phyloP scores from a whole-genome alignment of 1,284 basidiomycete genomes.

The Ceratobasidium sp. region DNA sequence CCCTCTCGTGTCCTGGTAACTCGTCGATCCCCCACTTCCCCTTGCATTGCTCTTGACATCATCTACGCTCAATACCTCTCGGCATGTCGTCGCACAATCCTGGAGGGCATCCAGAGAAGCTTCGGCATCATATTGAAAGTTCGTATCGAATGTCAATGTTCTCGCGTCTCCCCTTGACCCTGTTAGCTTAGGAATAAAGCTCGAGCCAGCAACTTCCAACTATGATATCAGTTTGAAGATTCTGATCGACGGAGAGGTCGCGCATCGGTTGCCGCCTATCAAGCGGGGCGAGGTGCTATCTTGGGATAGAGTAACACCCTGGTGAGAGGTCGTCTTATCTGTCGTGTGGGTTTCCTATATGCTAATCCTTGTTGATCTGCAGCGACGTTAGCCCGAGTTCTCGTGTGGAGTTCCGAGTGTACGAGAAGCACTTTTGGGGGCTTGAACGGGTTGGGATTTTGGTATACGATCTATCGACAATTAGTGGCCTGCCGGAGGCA shows the following conservation, averaged over 20 bases:
- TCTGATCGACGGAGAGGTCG: background rate
- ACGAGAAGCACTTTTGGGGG: background rate
- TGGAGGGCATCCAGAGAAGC: too few species aligned
- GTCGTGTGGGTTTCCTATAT: background rate
- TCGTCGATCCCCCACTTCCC: too few species aligned
- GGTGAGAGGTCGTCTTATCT: background rate
- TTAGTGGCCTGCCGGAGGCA: background rate
- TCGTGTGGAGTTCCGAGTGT: background rate
- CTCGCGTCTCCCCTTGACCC: background rate
- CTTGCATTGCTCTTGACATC: too few species aligned
- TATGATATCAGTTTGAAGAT: constrained; percentile 1
- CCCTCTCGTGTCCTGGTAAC: too few species aligned
- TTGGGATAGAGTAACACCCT: background rate
- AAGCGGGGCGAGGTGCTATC: background rate
- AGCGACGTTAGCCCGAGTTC: background rate
- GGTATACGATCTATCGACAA: background rate
- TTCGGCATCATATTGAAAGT: too few species aligned
- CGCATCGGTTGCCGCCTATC: background rate
- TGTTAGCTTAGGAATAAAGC: background rate
- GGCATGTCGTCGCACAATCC: too few species aligned
- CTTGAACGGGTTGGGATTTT: background rate
- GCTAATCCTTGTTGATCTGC: background rate
- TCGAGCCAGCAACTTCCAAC: constrained; percentile 8
- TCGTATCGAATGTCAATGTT: too few species aligned
- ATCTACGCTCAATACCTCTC: too few species aligned